Evolutionary conservation across 139 green algal species (phyloP).

Genomic region (Yamagishiella unicocca): DNA sequence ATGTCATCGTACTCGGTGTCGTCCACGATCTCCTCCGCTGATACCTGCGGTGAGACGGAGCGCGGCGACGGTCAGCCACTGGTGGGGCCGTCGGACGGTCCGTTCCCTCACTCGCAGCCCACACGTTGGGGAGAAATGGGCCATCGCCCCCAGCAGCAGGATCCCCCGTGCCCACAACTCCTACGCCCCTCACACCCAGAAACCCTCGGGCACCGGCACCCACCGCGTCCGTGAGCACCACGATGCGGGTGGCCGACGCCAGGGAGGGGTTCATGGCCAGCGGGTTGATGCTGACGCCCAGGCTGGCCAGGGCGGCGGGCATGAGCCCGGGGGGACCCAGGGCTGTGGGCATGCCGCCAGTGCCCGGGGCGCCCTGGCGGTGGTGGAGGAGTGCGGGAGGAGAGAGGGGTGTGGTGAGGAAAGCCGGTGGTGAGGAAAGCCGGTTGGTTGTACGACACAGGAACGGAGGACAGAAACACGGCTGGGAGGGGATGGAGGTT

Average conservation of each 20-base stretch:
- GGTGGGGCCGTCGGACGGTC: too few species aligned
- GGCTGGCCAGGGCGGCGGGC: background rate
- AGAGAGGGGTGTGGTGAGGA: background rate
- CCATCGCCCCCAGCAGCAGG: too few species aligned
- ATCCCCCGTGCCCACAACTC: too few species aligned
- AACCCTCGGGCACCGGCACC: too few species aligned
- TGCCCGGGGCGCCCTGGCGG: background rate
- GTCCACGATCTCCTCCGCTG: constrained; percentile 88
- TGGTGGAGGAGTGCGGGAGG: background rate
- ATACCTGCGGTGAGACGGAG: background rate
- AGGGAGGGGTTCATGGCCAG: background rate
- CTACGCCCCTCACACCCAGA: too few species aligned
- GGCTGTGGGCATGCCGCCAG: constrained; percentile 7
- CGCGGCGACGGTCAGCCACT: background rate
- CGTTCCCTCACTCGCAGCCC: too few species aligned
- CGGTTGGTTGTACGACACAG: too few species aligned
- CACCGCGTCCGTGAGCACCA: constrained; percentile 80
- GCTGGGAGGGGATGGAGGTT: background rate
- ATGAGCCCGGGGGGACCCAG: constrained; percentile 9
- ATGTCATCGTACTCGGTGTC: constrained; percentile 95
- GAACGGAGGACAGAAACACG: too few species aligned
- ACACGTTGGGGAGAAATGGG: too few species aligned
- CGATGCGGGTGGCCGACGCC: constrained; percentile 63
- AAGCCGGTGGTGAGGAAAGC: too few species aligned
- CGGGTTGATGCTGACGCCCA: constrained; percentile 8